These are phyloP conservation scores for Pestalotiopsis sp. DNA, from an alignment of 2,329 filamentous ascomycete genomes.

Conservation along the genomic window DNA sequence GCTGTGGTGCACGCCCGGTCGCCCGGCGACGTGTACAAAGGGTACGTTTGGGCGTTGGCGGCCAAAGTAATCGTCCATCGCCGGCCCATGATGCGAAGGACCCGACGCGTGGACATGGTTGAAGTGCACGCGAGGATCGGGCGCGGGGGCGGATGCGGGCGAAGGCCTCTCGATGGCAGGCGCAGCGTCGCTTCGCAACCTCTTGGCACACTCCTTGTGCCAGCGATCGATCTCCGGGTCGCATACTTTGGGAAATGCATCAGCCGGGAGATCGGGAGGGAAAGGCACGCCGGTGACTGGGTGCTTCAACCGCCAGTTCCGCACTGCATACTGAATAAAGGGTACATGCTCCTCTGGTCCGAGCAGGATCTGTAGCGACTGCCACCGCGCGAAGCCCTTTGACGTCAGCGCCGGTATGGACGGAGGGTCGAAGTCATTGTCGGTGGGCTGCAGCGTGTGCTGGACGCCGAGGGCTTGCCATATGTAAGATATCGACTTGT, in stretches of 20 bases:
- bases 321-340: constrained; percentile 80
- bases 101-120: constrained; percentile 29
- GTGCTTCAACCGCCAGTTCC: constrained; percentile 75
- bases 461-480: constrained; percentile 91
- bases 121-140: constrained; percentile 30
- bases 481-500: constrained; percentile 82
- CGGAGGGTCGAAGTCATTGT: constrained; percentile 73
- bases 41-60: constrained; percentile 36
- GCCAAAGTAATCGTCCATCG: constrained; percentile 36
- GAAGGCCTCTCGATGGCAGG: constrained; percentile 34
- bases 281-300: constrained; percentile 74
- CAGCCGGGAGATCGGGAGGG: constrained; percentile 57
- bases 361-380: constrained; percentile 86
- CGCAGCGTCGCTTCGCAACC: constrained; percentile 64
- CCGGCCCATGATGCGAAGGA: constrained; percentile 28
- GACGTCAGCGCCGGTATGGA: constrained; percentile 81
- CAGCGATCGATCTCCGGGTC: constrained; percentile 83
- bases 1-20: constrained; percentile 17
- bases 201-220: constrained; percentile 78
- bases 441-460: constrained; percentile 79
- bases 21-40: constrained; percentile 26
- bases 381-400: constrained; percentile 89
- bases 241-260: constrained; percentile 71
- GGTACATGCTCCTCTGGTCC: constrained; percentile 86
- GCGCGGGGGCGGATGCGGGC: constrained; percentile 15